Base-by-base conservation (phyloP, 495 filamentous ascomycete genomes). In the Neurospora africana region DNA sequence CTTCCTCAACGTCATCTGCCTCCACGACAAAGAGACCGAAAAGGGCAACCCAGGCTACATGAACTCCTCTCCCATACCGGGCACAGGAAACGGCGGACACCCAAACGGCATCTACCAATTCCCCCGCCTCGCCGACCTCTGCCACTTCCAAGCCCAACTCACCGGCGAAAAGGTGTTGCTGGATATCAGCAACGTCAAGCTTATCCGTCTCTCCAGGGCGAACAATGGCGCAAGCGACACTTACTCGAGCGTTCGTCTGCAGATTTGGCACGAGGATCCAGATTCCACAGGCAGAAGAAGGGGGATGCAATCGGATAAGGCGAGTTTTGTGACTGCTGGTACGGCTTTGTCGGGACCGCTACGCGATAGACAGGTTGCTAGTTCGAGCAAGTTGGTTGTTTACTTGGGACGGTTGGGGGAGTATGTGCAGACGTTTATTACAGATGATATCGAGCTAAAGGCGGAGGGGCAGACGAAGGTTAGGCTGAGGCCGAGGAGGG, bases 61-160 rank as follows among this genome's bases (percentile, higher is more conserved):
- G 71, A 72, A 74, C 35, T 43, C 72, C 17, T 68, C 69, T 11
- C 74, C 38, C 71, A 74, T 58, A 33, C 53, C 36, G 19, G 53
- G 53, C 5, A 3, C 47, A 27, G 47, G 47, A 5, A 58, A 53
- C 39, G 36, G 75, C 15, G n/a, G n/a, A n/a, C 53, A 65, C 17
- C 79, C 78, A 11, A 78, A 74, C 35, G 79, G 78, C 2, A 78
- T 80, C 9, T 81, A 81, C 47, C 77, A 78, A 61, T 81, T 81
- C 30, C 23, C 37, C 23, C 69, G 67, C n/a, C 5, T 19, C 4
- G 5, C 37, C 74, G 79, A 79, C 19, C 74, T 81, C 1, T 79
- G 78, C 73, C 74, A 78, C 68, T 80, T 81, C 68, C 79, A 81
- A 69, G 79, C 76, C 4, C 74, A 74, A n/a, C 79, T 81, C 33